A percentile compares a stretch with the other conserved stretches of the same genome.
phyloP scores from a whole-genome alignment of 148 eudicot species.

The Cornus suecica region DNA sequence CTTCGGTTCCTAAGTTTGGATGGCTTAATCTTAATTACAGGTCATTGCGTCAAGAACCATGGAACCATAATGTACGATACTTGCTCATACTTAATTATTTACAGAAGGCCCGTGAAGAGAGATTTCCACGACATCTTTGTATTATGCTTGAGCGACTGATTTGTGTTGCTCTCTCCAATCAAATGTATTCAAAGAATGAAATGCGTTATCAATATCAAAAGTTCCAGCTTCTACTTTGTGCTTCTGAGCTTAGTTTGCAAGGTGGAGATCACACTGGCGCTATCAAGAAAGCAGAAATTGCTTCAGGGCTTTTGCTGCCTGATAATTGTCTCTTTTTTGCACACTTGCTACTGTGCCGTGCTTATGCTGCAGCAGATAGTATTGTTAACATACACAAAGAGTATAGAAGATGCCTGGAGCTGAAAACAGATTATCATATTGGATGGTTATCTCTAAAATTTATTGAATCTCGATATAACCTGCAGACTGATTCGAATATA shows the following conservation, averaged over 20 bases:
- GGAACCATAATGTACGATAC: conserved; percentile 76
- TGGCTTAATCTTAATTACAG: conserved; percentile 32
- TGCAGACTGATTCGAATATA: conserved; percentile 36
- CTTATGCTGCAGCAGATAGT: conserved; percentile 59
- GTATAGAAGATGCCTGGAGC: conserved; percentile 65
- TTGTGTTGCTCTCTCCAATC: conserved; percentile 45
- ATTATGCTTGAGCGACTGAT: conserved; percentile 58
- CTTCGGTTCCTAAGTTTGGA: conserved; percentile 5
- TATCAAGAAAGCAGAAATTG: conserved; percentile 55
- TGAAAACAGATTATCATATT: conserved; percentile 65
- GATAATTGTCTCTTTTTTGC: conserved; percentile 61
- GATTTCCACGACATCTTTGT: conserved; percentile 56
- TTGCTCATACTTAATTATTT: conserved; percentile 63
- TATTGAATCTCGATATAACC: conserved; percentile 55
- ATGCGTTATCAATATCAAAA: conserved; percentile 40
- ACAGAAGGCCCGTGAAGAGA: conserved; percentile 69
- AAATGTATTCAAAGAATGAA: conserved; percentile 23
- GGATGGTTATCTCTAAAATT: conserved; percentile 76
- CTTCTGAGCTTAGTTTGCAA: conserved; percentile 73
- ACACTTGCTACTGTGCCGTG: conserved; percentile 86
- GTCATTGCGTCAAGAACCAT: conserved; percentile 81
- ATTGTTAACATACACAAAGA: conserved; percentile 37
- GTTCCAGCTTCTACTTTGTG: conserved; percentile 85
- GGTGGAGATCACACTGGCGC: conserved; percentile 47
- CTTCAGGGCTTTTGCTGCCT: conserved; percentile 53